Base-by-base conservation (phyloP, 345 rosid genomes). In the Carallia brachiata region DNA sequence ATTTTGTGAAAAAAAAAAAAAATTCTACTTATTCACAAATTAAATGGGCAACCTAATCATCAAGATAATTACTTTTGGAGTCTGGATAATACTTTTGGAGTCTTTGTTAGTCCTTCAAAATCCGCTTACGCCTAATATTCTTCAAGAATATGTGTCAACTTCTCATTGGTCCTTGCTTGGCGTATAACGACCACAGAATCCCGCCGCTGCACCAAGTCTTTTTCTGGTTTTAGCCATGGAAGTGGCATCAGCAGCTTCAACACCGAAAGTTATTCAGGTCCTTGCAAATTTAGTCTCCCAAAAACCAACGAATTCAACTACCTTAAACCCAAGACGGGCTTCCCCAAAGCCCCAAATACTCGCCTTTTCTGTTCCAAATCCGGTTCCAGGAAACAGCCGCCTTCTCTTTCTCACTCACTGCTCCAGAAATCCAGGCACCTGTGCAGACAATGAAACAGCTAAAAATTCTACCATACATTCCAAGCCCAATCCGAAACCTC, bases 331-430 rank as follows among this genome's bases (percentile, higher is more conserved):
- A 55, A 65, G 75, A 59, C 55, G 63, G 70, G 70, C 76, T 31
- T 62, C 61, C 18, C 62, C 56, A 74, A 81, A 63, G 27, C 74
- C 69, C 61, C 63, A 66, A 63, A 30, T 34, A 23, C 74, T 74
- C 50, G 15, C 62, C 53, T 69, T 69, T 44, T 57, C 16, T 63
- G 58, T 65, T 9, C 52, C 70, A n/a, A 81, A 63, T 36, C 63
- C 59, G 10, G 70, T 62, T 27, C 67, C 23, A 65, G 65, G 75
- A 78, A 52, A 61, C 54, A 55, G 7, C 28, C 27, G 13, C 28
- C 34, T 73, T 16, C 73, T 69, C 65, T 67, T 76, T 18, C 84
- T 77, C 76, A 30, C 84, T 68, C 84, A 72, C 63, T 88, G 95
- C 69, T 89, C 89, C 70, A 61, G 75, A 19, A 84, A 77, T 34